phyloP scores from a whole-genome alignment of 345 rosid species.

The Salix viminalis region DNA sequence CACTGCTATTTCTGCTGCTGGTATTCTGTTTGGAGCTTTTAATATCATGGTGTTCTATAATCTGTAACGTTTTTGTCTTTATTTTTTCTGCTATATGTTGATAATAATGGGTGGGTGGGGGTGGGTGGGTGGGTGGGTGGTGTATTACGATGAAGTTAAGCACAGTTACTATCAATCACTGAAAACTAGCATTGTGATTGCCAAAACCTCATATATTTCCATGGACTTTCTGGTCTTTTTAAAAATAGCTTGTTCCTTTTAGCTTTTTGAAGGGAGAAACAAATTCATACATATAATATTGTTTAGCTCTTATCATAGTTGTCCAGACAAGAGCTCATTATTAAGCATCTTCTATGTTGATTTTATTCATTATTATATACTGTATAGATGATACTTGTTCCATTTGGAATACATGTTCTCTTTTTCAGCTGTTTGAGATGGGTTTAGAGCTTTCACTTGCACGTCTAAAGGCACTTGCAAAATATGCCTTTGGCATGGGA shows the following conservation, averaged over 20 bases:
- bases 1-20: neutral
- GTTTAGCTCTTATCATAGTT: too few species aligned
- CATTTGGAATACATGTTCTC: slow-evolving; percentile 15
- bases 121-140: neutral
- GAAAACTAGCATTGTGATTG: neutral
- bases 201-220: neutral
- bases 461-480: slow-evolving; percentile 92
- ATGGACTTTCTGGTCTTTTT: neutral
- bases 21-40: neutral
- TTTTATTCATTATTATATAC: neutral
- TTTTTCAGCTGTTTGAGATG: slow-evolving; percentile 93
- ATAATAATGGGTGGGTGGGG: neutral
- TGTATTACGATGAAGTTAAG: neutral
- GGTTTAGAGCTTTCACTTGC: slow-evolving; percentile 97
- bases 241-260: too few species aligned
- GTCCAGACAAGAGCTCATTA: too few species aligned
- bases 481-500: slow-evolving; percentile 96
- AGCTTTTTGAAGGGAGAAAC: too few species aligned
- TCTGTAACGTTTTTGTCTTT: neutral
- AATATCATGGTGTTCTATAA: neutral
- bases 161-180: neutral
- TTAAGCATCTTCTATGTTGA: neutral
- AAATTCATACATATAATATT: too few species aligned
- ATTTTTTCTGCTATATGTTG: neutral
- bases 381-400: slow-evolving; percentile 6